Base-by-base conservation (phyloP, 169 alveolate species). In the Sarcocystis neurona region DNA sequence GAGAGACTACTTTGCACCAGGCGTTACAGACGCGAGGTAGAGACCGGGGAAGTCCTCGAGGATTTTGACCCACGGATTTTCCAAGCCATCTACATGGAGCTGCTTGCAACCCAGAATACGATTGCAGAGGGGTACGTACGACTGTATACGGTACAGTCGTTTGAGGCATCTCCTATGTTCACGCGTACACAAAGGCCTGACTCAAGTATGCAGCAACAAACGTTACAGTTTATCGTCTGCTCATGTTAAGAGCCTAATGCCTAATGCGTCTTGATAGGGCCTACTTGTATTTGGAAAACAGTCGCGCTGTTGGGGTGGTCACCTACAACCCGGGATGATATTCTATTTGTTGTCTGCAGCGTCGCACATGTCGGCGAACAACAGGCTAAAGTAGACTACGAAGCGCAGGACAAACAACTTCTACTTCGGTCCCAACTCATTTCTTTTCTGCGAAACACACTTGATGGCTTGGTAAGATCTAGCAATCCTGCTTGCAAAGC, bases 1-100 rank as follows among this genome's bases (percentile, higher is more conserved):
- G 58, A 72, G 34, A 6, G 15, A 4, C 53, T 72, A 39, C 12
- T 56, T 72, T 2, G 34, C 43, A 39, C 53, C 56, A 0, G 2
- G 34, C 39, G 32, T 3, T 12, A 37, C 15, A 72, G 82, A 72
- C 30, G 48, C 23, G 86, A 86, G n/a, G 74, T 41, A 2, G 72
- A 48, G 79, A 30, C 18, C 37, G 27, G 63, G 15, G 32, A 6
- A 27, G 79, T 80, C 41, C 63, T 50, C 27, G 48, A 80, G 10
- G 91, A 86, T 48, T 34, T 86, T 78, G 91, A 86, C 37, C 91
- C 91, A 6, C 91, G 91, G 48, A 86, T 75, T 27, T 86, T 86
- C 79, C 91, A 86, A 39, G 91, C 91, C 2, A 66, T 70, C 2
- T 86, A 86, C 56, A 39, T 70, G 72, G 79, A 86, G 68, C 85